These are phyloP conservation scores for Phascolomyces articulosus DNA, from an alignment of 371 early-diverging fungal genomes.

Conservation along the genomic window DNA sequence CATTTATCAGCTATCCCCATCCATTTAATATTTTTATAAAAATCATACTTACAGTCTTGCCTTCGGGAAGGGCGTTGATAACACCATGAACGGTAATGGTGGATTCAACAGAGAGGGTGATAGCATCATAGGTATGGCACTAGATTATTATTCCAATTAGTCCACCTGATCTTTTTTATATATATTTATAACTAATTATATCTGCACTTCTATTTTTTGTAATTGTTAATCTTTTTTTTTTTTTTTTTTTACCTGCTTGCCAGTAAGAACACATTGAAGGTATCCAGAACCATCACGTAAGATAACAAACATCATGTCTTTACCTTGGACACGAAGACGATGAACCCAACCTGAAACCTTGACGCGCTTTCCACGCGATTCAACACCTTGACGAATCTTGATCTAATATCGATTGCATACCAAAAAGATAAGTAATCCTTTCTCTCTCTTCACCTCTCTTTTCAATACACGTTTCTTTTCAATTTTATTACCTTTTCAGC, in stretches of 20 bases:
- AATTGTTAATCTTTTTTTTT: neutral
- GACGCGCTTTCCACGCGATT: conserved; percentile 81
- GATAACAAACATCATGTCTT: conserved; percentile 94
- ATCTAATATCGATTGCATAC: conserved; percentile 70
- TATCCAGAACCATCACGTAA: conserved; percentile 95
- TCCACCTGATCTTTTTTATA: no score
- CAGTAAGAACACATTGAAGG: conserved; percentile 93
- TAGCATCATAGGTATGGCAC: conserved; percentile 95
- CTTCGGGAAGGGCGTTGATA: conserved; percentile 88
- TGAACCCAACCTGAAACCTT: conserved; percentile 96
- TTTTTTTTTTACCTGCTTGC: conserved; percentile 67
- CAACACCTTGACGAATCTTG: conserved; percentile 74
- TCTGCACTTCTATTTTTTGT: no score
- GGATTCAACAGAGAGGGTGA: conserved; percentile 92
- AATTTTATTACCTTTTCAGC: conserved; percentile 63
- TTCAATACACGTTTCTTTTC: neutral
- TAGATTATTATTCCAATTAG: conserved; percentile 28
- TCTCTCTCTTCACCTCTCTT: neutral
- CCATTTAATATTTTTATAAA: neutral
- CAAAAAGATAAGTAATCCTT: no score
- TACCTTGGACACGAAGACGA: conserved; percentile 94
- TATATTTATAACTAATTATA: no score
- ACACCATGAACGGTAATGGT: conserved; percentile 89
- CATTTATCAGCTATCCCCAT: neutral
- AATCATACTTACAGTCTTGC: conserved; percentile 75